These are phyloP conservation scores for Solanum appendiculatum DNA, from an alignment of 257 asterid species.

Conservation along the genomic window DNA sequence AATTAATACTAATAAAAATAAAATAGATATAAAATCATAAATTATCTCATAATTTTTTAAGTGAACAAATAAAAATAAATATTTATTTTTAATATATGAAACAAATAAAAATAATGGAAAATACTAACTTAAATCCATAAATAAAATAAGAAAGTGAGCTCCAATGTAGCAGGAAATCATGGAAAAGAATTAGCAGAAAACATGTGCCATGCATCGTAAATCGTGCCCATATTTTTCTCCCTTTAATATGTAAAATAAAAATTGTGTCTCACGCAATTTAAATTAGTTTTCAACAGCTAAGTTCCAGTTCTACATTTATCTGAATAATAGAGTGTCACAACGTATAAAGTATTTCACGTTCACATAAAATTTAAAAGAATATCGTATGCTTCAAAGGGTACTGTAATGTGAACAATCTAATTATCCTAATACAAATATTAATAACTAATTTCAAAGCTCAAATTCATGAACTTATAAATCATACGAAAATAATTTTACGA, in stretches of 20 bases:
- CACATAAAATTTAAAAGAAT: rapidly evolving
- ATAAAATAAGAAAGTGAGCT: background rate
- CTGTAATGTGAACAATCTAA: background rate
- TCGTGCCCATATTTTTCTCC: background rate
- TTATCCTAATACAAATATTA: background rate
- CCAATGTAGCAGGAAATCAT: background rate
- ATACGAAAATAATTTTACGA: background rate
- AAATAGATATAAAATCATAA: too few relatives aligned
- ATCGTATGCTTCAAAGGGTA: background rate
- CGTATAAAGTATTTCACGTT: background rate
- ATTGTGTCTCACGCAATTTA: background rate
- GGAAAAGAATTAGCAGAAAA: background rate
- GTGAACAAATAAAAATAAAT: too few relatives aligned
- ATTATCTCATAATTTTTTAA: background rate
- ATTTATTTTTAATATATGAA: too few relatives aligned
- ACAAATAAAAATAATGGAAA: too few relatives aligned
- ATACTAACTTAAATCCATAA: too few relatives aligned
- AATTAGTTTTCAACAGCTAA: background rate
- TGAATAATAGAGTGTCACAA: background rate
- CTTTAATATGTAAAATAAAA: background rate
- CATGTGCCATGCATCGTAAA: background rate
- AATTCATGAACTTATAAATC: background rate
- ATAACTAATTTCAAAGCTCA: background rate
- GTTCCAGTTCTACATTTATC: background rate
- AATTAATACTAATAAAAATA: background rate